Evolutionary conservation across 148 eudicot genomes (phyloP).

Genomic region (Limonium bicolor): DNA sequence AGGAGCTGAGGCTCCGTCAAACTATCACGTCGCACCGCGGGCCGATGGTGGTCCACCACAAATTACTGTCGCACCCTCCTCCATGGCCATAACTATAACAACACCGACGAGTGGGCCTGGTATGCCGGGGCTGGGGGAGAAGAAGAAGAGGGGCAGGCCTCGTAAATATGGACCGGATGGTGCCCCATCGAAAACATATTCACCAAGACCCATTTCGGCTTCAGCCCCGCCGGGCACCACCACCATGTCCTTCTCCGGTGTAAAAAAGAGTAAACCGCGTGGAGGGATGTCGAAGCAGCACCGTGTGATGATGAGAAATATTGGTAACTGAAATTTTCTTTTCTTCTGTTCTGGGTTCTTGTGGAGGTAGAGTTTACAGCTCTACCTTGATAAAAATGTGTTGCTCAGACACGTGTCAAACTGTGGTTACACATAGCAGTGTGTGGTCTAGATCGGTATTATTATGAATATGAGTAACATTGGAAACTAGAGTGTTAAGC

Average conservation of each 20-base stretch:
- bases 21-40: constrained; percentile 41
- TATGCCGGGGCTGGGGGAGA: constrained; percentile 20
- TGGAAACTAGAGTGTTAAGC: too few species aligned
- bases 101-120: constrained; percentile 11
- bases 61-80: constrained; percentile 10
- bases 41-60: constrained; percentile 19
- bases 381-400: too few species aligned
- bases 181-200: constrained; percentile 10
- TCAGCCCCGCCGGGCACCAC: constrained; percentile 28
- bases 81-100: too few species aligned
- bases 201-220: constrained; percentile 24
- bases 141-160: constrained; percentile 70
- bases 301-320: constrained; percentile 10
- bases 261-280: constrained; percentile 19
- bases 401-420: too few species aligned
- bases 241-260: constrained; percentile 11
- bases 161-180: constrained; percentile 54
- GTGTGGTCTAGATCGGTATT: too few species aligned
- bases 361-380: too few species aligned
- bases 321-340: constrained; percentile 13
- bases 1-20: constrained; percentile 39
- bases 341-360: background rate
- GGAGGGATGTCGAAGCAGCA: constrained; percentile 4
- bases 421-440: too few species aligned
- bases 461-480: too few species aligned